Base-by-base conservation (phyloP, 1,284 basidiomycete species). In the Apiotrichum laibachii region DNA sequence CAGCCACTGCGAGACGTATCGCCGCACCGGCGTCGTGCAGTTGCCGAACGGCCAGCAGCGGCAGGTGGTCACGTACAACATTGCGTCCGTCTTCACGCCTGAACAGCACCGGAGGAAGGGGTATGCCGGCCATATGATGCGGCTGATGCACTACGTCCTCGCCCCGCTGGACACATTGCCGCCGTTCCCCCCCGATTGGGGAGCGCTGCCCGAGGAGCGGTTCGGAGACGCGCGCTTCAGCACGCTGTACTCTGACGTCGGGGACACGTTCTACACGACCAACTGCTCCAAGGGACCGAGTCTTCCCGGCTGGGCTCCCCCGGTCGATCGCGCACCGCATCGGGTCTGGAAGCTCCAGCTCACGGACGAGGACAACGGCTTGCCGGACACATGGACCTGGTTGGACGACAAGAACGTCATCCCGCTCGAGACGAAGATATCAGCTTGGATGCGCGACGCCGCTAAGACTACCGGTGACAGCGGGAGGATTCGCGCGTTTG, bases 31-130 rank as follows among this genome's bases (percentile, higher is more conserved):
- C 40, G 40, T 19, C 16, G 40, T 42, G 40, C 15, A 9, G 40
- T 16, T n/a, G 16, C 40, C 15, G 13, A 26, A 19, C 45, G 56
- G 56, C 2, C 12, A n/a, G 5, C 49, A 53, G 7, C 26, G 35
- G 22, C 50, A 57, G 15, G 45, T 47, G 6, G 56, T 44, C 15
- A 43, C 50, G 9, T 76, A 76, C 55, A 68, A 46, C 18, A 66
- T 76, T 26, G 65, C 62, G 5, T 67, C 65, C 0, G 72, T 76
- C 2, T 67, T 68, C 31, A 76, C 73, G 4, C 69, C 70, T 0
- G 44, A 53, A 2, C 18, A 64, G n/a, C 64, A 70, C 52, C 65
- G 63, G 18, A 67, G 65, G 4, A 62, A 68, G 10, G 71, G 72
- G 0, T 73, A 70, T 55, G 73, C 72, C 2, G 65, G 65, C 21